Percentiles rank a stretch among this genome's conserved stretches.
Evolutionary conservation across 148 eudicot species (phyloP).

Genomic region (Chenopodium album): DNA sequence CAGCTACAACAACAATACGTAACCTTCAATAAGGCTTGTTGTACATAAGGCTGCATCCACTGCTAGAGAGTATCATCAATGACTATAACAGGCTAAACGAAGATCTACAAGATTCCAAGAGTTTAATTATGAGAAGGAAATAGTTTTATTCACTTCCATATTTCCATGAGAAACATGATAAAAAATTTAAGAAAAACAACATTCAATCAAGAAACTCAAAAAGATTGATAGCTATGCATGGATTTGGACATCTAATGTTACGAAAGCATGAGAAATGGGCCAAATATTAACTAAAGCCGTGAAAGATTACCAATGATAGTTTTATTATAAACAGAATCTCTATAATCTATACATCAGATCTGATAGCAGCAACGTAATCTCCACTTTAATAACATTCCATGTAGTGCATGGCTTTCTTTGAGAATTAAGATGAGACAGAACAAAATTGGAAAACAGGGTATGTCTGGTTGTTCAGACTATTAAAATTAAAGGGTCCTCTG

Average conservation of each 20-base stretch:
- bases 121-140: background rate
- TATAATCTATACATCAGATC: background rate
- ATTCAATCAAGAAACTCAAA: background rate
- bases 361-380: background rate
- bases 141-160: background rate
- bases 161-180: too few species aligned
- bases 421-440: background rate
- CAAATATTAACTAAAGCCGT: background rate
- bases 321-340: background rate
- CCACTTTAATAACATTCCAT: background rate
- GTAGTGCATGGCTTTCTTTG: background rate
- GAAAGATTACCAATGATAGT: background rate
- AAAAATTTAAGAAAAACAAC: too few species aligned
- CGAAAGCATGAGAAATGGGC: background rate
- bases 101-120: conserved; percentile 50
- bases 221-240: background rate
- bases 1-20: background rate
- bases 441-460: background rate
- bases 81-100: conserved; percentile 52
- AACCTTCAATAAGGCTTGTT: conserved; percentile 75
- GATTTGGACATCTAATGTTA: background rate
- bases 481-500: background rate
- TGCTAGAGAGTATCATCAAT: conserved; percentile 61
- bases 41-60: conserved; percentile 76
- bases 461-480: background rate